phyloP scores from a whole-genome alignment of 306 rosid genomes.

The Castanospermum australe region DNA sequence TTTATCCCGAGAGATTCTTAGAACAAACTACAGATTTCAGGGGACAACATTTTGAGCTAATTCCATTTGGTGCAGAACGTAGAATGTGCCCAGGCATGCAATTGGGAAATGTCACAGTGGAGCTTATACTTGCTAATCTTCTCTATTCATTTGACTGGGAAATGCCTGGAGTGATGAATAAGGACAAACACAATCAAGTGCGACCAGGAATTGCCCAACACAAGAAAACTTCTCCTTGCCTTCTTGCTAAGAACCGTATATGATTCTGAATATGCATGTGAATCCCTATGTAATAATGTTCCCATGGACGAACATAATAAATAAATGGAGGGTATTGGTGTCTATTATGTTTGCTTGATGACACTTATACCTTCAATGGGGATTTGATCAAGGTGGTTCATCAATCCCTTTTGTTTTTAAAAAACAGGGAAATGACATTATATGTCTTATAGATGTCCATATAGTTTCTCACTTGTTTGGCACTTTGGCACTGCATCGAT shows the following conservation, averaged over 20 bases:
- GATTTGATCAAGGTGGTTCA: too few relatives aligned
- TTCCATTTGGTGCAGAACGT: not conserved
- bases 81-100: slow-evolving; percentile 22
- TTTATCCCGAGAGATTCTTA: not conserved
- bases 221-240: slow-evolving; percentile 25
- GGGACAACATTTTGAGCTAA: not conserved
- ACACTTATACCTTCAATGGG: too few relatives aligned
- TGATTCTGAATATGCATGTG: too few relatives aligned
- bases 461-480: too few relatives aligned
- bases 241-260: not conserved
- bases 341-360: too few relatives aligned
- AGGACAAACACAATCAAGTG: slow-evolving; percentile 22
- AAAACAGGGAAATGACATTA: too few relatives aligned
- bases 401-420: too few relatives aligned
- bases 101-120: not conserved
- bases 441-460: too few relatives aligned
- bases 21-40: not conserved
- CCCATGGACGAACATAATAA: too few relatives aligned
- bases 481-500: too few relatives aligned
- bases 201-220: not conserved
- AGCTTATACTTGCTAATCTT: slow-evolving; percentile 33
- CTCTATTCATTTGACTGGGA: slow-evolving; percentile 27
- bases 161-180: slow-evolving; percentile 11
- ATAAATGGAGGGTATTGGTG: too few relatives aligned
- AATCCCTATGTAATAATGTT: too few relatives aligned